Percentiles rank a stretch among this genome's conserved stretches.
Evolutionary conservation across 2,329 filamentous ascomycete genomes (phyloP).

Genomic region (Cladosporium sp.): DNA sequence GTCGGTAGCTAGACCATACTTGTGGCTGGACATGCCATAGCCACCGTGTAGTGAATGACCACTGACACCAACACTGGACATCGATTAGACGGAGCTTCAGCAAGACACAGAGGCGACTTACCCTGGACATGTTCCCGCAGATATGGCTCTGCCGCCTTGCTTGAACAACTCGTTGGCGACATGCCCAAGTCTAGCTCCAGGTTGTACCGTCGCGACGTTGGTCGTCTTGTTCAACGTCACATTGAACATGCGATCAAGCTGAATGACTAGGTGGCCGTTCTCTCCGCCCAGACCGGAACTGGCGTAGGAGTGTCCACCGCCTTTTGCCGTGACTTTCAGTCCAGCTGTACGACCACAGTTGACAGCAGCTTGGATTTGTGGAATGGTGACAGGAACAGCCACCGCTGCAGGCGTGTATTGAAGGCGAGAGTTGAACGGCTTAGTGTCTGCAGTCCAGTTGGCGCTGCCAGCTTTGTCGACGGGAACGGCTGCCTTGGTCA

Average conservation of each 20-base stretch:
- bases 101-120: background rate
- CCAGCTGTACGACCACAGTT: conserved; percentile 16
- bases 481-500: conserved; percentile 11
- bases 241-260: conserved; percentile 23
- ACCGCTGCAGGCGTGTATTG: conserved; percentile 17
- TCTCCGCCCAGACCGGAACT: conserved; percentile 23
- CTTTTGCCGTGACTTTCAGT: conserved; percentile 22
- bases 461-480: conserved; percentile 13
- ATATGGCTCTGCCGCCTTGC: conserved; percentile 24
- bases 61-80: conserved; percentile 22
- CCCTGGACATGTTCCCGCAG: conserved; percentile 25
- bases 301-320: conserved; percentile 22
- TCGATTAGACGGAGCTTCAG: background rate
- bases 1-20: conserved; percentile 24
- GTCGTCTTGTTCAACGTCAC: conserved; percentile 22
- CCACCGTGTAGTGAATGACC: conserved; percentile 24
- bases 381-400: conserved; percentile 10
- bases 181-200: conserved; percentile 23
- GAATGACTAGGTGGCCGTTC: conserved; percentile 22
- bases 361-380: conserved; percentile 21
- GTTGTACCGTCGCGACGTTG: conserved; percentile 24
- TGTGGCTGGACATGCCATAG: conserved; percentile 25
- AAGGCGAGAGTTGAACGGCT: conserved; percentile 18
- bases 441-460: conserved; percentile 18
- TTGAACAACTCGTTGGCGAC: conserved; percentile 22